Conservation (phyloP, 768 basidiomycete genomes). For the Kwoniella europaea region DNA sequence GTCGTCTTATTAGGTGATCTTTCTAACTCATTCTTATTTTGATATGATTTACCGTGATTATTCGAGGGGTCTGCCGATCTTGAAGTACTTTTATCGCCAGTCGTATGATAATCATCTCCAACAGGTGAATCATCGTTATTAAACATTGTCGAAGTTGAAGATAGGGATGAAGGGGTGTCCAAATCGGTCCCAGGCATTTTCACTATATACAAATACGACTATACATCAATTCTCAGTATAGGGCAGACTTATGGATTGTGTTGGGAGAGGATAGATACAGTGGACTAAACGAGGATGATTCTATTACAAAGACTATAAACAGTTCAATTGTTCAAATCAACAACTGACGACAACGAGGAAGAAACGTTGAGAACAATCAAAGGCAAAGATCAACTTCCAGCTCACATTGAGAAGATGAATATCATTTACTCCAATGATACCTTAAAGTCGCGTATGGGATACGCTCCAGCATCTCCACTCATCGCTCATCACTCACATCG, state of each 20-base stretch:
- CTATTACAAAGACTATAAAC: no score
- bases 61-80: not conserved
- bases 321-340: no score
- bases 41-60: not conserved
- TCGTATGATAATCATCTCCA: not conserved
- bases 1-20: not conserved
- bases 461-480: not conserved
- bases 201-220: not conserved
- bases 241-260: no score
- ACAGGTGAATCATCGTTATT: not conserved
- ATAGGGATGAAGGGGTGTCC: not conserved
- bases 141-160: constrained; percentile 6
- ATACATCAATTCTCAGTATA: no score
- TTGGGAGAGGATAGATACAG: no score
- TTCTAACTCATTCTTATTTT: not conserved
- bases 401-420: no score
- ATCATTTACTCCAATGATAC: no score
- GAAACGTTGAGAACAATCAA: no score
- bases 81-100: not conserved
- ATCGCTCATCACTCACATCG: not conserved
- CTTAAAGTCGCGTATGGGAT: not conserved
- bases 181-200: not conserved
- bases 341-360: no score
- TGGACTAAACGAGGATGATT: no score
- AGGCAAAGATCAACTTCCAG: no score